Base-by-base conservation (phyloP, 306 rosid species). In the Cercis canadensis region DNA sequence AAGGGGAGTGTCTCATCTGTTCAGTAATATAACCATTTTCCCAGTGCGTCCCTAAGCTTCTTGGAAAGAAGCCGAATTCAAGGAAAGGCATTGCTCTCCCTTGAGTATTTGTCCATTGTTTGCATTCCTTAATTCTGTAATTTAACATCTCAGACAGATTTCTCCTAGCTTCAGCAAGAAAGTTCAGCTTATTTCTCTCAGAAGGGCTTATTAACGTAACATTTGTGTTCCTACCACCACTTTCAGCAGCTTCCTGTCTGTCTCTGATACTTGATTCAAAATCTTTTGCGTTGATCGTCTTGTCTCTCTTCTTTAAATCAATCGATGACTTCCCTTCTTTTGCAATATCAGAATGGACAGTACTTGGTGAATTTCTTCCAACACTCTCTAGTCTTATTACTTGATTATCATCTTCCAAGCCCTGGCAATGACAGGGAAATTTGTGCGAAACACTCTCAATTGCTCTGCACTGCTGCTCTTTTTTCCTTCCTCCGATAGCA, bases 401-500 rank as follows among this genome's bases (percentile, higher is more conserved):
- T 53, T 79, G 70, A 61, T 57, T 66, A 72, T 64, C 68, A 62
- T 67, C 85, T 81, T 78, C 72, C 18, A 82, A 50, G 57, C 53
- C 41, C 45, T 64, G 61, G 14, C 51, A 78, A n/a, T 67, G 24
- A 5, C 37, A 41, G 21, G 68, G 69, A 74, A 72, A 62, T 66
- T 50, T 39, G 40, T 54, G 50, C 14, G 73, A 15, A 60, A 39
- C 40, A 32, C 16, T 78, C 74, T 78, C 63, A 59, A 8, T 34
- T 43, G 74, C 40, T 54, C 12, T 78, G 47, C 65, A 62, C 45
- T 68, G 71, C 62, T 59, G 70, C 55, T 79, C 89, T 72, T 86
- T 87, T 72, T 75, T 82, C 73, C 81, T 67, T 31, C 47, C 66
- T 65, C 81, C 76, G 79, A 85, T 68, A 53, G 74, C 90, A 21